These are phyloP conservation scores for Talaromyces sp. DNA, from an alignment of 2,329 filamentous ascomycete species.

Conservation along the genomic window DNA sequence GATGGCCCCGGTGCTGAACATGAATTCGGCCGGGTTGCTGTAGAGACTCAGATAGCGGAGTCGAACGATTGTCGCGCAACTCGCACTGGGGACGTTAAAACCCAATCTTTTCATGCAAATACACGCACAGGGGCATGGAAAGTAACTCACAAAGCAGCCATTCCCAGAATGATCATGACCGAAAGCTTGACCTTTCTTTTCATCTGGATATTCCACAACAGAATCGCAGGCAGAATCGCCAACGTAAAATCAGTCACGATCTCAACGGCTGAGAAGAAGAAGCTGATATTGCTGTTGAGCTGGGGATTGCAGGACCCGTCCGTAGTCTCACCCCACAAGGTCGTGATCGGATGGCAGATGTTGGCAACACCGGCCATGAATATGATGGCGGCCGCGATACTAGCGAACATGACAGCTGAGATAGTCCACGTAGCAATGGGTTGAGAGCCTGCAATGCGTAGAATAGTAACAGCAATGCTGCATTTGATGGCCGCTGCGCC, in stretches of 20 bases:
- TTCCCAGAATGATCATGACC: slow-evolving; percentile 5
- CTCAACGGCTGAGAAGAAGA: slow-evolving; percentile 9
- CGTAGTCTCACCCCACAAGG: slow-evolving; percentile 8
- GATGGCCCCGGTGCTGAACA: slow-evolving; percentile 37
- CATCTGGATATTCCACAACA: slow-evolving; percentile 11
- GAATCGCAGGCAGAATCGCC: slow-evolving; percentile 2
- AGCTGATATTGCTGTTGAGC: slow-evolving; percentile 8
- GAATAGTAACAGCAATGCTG: slow-evolving; percentile 8
- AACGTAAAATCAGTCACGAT: slow-evolving; percentile 9
- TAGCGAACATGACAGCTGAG: not conserved
- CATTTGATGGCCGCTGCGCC: slow-evolving; percentile 5
- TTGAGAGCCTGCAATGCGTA: slow-evolving; percentile 6
- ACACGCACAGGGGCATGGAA: not conserved
- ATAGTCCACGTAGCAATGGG: not conserved
- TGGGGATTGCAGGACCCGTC: slow-evolving; percentile 3
- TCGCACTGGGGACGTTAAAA: slow-evolving; percentile 4
- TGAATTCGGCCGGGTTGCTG: slow-evolving; percentile 7
- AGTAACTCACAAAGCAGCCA: slow-evolving; percentile 5
- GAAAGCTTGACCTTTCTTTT: slow-evolving; percentile 6
- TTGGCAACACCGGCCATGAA: slow-evolving; percentile 11
- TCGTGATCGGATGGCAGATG: slow-evolving; percentile 9
- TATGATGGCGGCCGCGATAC: not conserved
- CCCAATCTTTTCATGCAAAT: not conserved
- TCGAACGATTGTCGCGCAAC: slow-evolving; percentile 10
- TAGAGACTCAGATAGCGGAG: slow-evolving; percentile 10